phyloP scores from a whole-genome alignment of 2,329 filamentous ascomycete genomes.

The Colletotrichum lupini region DNA sequence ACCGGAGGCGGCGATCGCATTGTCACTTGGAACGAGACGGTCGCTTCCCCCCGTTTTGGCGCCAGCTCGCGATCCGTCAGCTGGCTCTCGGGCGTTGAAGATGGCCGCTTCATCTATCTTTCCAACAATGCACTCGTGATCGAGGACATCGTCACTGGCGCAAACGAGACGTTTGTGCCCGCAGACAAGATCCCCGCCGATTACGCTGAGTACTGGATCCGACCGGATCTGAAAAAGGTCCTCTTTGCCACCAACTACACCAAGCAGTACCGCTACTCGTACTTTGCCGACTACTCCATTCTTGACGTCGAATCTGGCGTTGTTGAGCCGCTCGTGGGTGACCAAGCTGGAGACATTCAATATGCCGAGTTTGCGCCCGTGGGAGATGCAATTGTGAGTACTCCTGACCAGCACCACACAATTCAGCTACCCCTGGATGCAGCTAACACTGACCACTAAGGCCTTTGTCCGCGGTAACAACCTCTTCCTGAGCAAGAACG shows the following conservation, averaged over 20 bases:
- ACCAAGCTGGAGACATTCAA: conserved; percentile 73
- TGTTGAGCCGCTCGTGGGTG: conserved; percentile 64
- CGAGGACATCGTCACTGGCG: conserved; percentile 69
- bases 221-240: conserved; percentile 67
- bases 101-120: conserved; percentile 70
- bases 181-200: conserved; percentile 67
- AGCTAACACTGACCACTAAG: neutral
- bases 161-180: conserved; percentile 66
- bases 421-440: neutral
- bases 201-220: conserved; percentile 70
- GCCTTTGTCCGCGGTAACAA: conserved; percentile 77
- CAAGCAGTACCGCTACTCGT: conserved; percentile 76
- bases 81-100: conserved; percentile 69
- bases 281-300: conserved; percentile 74
- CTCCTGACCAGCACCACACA: neutral
- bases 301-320: conserved; percentile 69
- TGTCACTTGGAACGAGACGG: conserved; percentile 70
- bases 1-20: conserved; percentile 66
- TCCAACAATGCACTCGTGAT: conserved; percentile 66
- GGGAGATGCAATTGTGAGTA: conserved; percentile 60
- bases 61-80: conserved; percentile 59
- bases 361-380: conserved; percentile 71
- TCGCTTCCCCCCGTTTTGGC: conserved; percentile 56
- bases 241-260: conserved; percentile 74
- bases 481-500: conserved; percentile 68